A percentile compares a stretch with the other conserved stretches of the same genome.
Conservation (phyloP, 441 rosid genomes). For the Erysimum pusillum region DNA sequence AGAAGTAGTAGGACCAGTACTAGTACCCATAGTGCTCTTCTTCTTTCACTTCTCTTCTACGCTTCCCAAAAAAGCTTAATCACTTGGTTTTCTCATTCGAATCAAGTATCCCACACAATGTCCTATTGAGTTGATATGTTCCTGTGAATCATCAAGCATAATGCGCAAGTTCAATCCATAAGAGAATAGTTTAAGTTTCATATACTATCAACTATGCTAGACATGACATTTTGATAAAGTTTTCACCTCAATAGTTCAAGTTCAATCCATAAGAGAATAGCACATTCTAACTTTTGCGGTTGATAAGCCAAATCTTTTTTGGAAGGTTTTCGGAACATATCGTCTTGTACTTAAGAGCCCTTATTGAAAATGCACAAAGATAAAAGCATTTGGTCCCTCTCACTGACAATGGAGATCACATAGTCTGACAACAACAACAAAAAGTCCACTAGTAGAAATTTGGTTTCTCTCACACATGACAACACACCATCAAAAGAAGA, state of each 20-base stretch:
- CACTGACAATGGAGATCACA: constrained; percentile 48
- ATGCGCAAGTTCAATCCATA: constrained; percentile 3
- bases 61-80: constrained; percentile 31
- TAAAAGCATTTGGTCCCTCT: constrained; percentile 45
- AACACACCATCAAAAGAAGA: not conserved
- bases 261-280: constrained; percentile 7
- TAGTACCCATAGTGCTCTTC: constrained; percentile 42
- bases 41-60: constrained; percentile 37
- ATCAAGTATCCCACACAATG: constrained; percentile 25
- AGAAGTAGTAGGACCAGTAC: constrained; percentile 46
- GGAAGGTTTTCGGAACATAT: not conserved
- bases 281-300: not conserved
- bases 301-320: not conserved
- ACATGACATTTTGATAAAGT: too few species aligned
- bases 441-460: constrained; percentile 40
- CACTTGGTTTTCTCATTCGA: constrained; percentile 26
- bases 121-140: not conserved
- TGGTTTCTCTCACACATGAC: constrained; percentile 43
- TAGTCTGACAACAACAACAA: constrained; percentile 43
- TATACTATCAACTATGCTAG: not conserved
- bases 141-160: not conserved
- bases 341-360: constrained; percentile 8
- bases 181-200: not conserved
- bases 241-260: not conserved
- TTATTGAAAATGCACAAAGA: constrained; percentile 23